These are phyloP conservation scores for Hygrocybe coccinea DNA, from an alignment of 768 basidiomycete genomes.

Conservation along the genomic window DNA sequence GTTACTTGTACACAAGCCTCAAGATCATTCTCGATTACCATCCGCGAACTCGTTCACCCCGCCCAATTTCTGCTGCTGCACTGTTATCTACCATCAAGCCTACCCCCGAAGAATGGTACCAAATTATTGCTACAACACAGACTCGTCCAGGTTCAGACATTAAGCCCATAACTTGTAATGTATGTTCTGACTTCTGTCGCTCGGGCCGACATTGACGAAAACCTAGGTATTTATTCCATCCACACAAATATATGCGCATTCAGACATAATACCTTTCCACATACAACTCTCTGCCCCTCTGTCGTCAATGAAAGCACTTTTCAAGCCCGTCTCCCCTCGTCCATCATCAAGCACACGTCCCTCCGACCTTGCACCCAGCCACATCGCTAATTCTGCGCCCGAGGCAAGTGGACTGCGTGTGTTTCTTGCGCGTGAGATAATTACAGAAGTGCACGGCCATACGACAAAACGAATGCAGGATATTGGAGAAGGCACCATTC, in stretches of 20 bases:
- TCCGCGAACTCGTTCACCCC: constrained; percentile 10
- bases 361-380: too few species aligned
- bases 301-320: neutral
- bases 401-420: too few species aligned
- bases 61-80: constrained; percentile 2
- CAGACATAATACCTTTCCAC: neutral
- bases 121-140: constrained; percentile 8
- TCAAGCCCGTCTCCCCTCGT: neutral
- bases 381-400: too few species aligned
- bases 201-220: too few species aligned
- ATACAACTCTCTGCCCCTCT: neutral
- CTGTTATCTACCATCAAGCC: constrained; percentile 10
- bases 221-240: neutral
- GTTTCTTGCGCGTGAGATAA: too few species aligned
- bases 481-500: too few species aligned
- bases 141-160: neutral
- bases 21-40: constrained; percentile 10
- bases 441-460: too few species aligned
- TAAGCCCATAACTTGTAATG: constrained; percentile 5
- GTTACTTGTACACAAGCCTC: constrained; percentile 4
- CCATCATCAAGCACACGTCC: too few species aligned
- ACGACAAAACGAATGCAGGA: too few species aligned
- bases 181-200: neutral
- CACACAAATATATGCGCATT: neutral
- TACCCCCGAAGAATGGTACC: constrained; percentile 14